Evolutionary conservation across 371 early-diverging fungal genomes (phyloP).

Genomic region (Mortierella sp.): DNA sequence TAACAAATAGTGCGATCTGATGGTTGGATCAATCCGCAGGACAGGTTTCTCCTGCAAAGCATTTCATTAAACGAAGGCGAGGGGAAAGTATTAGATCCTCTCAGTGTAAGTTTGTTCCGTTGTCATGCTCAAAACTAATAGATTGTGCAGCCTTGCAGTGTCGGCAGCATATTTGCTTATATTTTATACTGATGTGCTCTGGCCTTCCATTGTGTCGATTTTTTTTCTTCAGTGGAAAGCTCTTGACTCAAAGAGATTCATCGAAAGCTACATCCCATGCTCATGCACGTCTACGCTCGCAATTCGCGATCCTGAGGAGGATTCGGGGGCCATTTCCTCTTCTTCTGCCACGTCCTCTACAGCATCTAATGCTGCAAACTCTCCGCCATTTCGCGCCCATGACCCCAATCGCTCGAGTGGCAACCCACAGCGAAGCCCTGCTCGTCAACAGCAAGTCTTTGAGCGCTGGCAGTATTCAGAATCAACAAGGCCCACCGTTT

Average conservation of each 20-base stretch:
- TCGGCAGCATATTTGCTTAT: too few relatives aligned
- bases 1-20: slow-evolving; percentile 34
- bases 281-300: slow-evolving; percentile 29
- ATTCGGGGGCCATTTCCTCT: slow-evolving; percentile 30
- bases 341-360: slow-evolving; percentile 31
- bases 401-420: slow-evolving; percentile 1
- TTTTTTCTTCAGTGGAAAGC: slow-evolving; percentile 58
- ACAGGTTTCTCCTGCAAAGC: slow-evolving; percentile 44
- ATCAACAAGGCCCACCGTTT: slow-evolving; percentile 27
- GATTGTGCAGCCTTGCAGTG: neutral
- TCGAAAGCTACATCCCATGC: slow-evolving; percentile 62
- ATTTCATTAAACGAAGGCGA: slow-evolving; percentile 25
- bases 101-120: slow-evolving; percentile 10
- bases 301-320: slow-evolving; percentile 37
- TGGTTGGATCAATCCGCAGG: slow-evolving; percentile 51
- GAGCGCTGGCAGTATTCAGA: slow-evolving; percentile 39
- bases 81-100: slow-evolving; percentile 8
- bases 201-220: neutral
- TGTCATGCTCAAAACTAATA: neutral
- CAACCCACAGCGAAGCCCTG: neutral
- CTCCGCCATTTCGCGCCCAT: slow-evolving; percentile 20
- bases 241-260: slow-evolving; percentile 60
- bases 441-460: slow-evolving; percentile 30
- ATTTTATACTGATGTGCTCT: neutral
- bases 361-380: slow-evolving; percentile 1